Conservation (phyloP, 805 yeast genomes). For the Candida ortonii region DNA sequence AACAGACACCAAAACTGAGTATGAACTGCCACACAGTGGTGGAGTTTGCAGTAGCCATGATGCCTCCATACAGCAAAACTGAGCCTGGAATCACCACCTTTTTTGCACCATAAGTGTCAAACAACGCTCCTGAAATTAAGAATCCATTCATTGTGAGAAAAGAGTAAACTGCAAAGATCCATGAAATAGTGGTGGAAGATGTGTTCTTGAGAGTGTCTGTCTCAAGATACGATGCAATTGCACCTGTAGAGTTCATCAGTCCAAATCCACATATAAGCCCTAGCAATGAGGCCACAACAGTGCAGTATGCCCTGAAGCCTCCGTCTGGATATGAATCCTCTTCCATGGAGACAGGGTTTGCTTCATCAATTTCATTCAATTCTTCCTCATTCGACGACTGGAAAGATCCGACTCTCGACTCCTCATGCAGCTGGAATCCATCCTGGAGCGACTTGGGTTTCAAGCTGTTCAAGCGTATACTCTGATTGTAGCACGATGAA, state of each 20-base stretch:
- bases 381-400: too few relatives aligned
- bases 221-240: slow-evolving; percentile 61
- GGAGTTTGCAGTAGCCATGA: slow-evolving; percentile 45
- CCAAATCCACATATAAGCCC: slow-evolving; percentile 64
- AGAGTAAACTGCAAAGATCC: slow-evolving; percentile 63
- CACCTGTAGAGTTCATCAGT: slow-evolving; percentile 62
- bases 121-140: slow-evolving; percentile 43
- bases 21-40: slow-evolving; percentile 48
- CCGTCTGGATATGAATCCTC: slow-evolving; percentile 52
- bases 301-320: slow-evolving; percentile 44
- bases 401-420: too few relatives aligned
- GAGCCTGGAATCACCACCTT: slow-evolving; percentile 38
- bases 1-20: slow-evolving; percentile 46
- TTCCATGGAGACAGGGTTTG: too few relatives aligned
- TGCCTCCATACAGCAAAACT: slow-evolving; percentile 35
- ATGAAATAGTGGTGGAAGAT: slow-evolving; percentile 52
- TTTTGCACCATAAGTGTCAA: slow-evolving; percentile 45
- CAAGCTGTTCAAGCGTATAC: too few relatives aligned
- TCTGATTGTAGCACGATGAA: too few relatives aligned
- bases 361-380: too few relatives aligned
- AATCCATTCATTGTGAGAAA: slow-evolving; percentile 42
- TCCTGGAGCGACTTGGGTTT: too few relatives aligned
- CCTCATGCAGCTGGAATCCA: too few relatives aligned
- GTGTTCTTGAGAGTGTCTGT: slow-evolving; percentile 46
- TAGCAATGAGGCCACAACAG: slow-evolving; percentile 52